A percentile compares a stretch with the other conserved stretches of the same genome.
phyloP scores from a whole-genome alignment of 2,329 filamentous ascomycete species.

The Aspergillus sp. region DNA sequence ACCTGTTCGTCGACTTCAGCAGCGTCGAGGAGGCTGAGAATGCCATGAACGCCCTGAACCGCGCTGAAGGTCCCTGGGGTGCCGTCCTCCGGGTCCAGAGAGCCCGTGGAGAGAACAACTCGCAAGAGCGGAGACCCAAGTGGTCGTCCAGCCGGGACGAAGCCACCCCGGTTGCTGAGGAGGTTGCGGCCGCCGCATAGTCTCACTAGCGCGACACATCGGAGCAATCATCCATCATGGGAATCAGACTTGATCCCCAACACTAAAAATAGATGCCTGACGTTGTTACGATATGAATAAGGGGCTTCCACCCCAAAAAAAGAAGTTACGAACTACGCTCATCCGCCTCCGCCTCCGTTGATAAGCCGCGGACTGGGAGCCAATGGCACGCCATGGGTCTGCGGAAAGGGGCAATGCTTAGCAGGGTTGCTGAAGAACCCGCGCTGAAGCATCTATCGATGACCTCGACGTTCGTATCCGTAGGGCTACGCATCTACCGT shows the following conservation, averaged over 20 bases:
- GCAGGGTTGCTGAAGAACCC: background rate
- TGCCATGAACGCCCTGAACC: conserved; percentile 51
- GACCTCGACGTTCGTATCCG: background rate
- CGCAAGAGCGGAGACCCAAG: conserved; percentile 28
- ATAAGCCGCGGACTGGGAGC: background rate
- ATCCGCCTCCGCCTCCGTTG: background rate
- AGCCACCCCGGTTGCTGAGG: conserved; percentile 5
- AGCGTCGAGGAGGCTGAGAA: conserved; percentile 56
- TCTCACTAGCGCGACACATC: background rate
- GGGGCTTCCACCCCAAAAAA: conserved; percentile 4
- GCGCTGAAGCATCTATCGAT: background rate
- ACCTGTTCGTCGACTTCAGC: conserved; percentile 66
- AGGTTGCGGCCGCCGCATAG: conserved; percentile 11
- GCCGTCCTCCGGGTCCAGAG: conserved; percentile 41
- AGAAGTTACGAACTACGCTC: conserved; percentile 3
- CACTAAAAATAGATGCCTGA: conserved; percentile 6
- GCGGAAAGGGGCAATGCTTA: background rate
- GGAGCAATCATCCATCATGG: background rate
- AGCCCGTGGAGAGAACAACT: conserved; percentile 42
- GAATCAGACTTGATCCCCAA: background rate
- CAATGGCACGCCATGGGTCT: background rate
- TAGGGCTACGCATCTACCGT: background rate
- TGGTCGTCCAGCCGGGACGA: conserved; percentile 21
- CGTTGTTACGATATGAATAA: conserved; percentile 8
- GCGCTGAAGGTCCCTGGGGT: conserved; percentile 44